These are phyloP conservation scores for Calonectria ilicicola DNA, from an alignment of 2,329 filamentous ascomycete species.

Conservation along the genomic window DNA sequence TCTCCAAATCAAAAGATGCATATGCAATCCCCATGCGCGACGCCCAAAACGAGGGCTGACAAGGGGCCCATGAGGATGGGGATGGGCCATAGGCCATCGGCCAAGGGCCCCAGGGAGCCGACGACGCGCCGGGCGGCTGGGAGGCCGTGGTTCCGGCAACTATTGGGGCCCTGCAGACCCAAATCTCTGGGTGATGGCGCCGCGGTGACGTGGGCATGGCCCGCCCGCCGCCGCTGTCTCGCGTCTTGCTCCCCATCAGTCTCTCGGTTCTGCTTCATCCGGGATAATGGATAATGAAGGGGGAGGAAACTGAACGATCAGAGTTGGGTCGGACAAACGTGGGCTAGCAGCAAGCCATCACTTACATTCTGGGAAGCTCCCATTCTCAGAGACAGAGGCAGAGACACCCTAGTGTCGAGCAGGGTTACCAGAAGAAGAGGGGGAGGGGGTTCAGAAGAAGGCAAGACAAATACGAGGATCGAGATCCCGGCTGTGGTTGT, in stretches of 20 bases:
- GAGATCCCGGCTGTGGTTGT: background rate
- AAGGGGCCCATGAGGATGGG: background rate
- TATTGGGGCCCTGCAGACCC: background rate
- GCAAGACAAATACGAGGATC: background rate
- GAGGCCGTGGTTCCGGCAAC: too few relatives aligned
- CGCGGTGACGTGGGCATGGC: background rate
- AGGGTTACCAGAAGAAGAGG: background rate
- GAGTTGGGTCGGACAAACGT: background rate
- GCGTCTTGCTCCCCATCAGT: background rate
- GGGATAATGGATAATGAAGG: background rate
- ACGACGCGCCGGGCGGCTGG: too few relatives aligned
- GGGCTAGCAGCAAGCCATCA: background rate
- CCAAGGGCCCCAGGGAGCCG: background rate
- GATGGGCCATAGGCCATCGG: too few relatives aligned
- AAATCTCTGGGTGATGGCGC: background rate
- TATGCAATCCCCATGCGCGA: background rate
- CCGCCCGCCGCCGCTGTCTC: background rate
- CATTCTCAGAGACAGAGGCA: too few relatives aligned
- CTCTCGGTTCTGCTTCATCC: background rate
- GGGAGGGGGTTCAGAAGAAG: background rate
- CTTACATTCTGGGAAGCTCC: background rate
- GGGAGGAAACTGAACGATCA: background rate
- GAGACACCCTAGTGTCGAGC: background rate
- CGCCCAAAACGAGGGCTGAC: background rate
- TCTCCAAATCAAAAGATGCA: background rate